A percentile compares a stretch with the other conserved stretches of the same genome.
Conservation (phyloP, 306 rosid species). For the Neltuma alba region DNA sequence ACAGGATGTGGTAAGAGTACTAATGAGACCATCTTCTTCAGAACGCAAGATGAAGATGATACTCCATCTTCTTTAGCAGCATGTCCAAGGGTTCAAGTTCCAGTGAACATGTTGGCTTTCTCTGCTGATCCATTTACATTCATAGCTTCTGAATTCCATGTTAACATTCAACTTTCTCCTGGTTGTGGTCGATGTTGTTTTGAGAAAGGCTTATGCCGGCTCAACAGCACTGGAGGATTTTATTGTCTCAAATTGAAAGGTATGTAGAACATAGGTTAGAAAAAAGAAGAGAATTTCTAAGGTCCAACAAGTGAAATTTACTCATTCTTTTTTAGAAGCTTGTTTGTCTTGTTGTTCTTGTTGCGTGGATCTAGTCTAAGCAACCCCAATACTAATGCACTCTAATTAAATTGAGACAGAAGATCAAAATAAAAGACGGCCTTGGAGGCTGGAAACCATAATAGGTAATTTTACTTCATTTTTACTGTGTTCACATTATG, state of each 20-base stretch:
- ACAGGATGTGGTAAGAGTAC: background rate
- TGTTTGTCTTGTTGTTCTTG: background rate
- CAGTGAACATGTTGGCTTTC: background rate
- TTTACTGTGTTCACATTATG: background rate
- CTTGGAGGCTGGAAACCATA: background rate
- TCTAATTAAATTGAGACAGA: background rate
- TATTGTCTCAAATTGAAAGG: slow-evolving; percentile 28
- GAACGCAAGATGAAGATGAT: background rate
- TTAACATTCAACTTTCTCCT: background rate
- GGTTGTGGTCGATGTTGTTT: background rate
- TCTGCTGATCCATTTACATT: background rate
- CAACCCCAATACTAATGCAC: background rate
- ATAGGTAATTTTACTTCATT: background rate
- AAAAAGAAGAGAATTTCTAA: no score
- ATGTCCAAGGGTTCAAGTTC: slow-evolving; percentile 42
- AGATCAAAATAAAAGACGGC: background rate
- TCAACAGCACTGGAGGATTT: background rate
- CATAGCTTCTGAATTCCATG: slow-evolving; percentile 11
- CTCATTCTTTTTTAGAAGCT: background rate
- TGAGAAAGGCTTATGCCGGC: background rate
- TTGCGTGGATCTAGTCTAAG: background rate
- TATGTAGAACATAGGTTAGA: background rate
- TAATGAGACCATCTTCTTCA: slow-evolving; percentile 17
- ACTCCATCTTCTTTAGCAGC: no score
- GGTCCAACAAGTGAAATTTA: background rate